Percentiles rank a stretch among this genome's conserved stretches.
Conservation (phyloP, 2,329 filamentous ascomycete species). For the Fusarium citri region DNA sequence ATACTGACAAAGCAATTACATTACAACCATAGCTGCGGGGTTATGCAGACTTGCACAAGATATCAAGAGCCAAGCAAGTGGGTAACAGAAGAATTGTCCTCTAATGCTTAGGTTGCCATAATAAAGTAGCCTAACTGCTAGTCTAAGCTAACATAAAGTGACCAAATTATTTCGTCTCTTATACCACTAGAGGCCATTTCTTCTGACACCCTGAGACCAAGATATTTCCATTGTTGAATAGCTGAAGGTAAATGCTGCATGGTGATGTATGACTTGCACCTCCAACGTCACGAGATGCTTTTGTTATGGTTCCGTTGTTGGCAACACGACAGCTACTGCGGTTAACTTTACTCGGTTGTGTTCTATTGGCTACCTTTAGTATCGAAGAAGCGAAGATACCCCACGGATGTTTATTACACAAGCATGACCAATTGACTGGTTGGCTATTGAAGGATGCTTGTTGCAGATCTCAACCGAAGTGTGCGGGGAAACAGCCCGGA, state of each 20-base stretch:
- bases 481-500: conserved; percentile 12
- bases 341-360: no score
- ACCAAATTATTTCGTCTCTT: no score
- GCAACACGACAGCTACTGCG: neutral
- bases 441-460: neutral
- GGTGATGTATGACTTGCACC: no score
- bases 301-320: neutral
- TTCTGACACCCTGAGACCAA: no score
- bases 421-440: neutral
- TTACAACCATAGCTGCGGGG: neutral
- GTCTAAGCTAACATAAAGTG: no score
- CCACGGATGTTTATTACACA: neutral
- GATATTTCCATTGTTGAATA: neutral
- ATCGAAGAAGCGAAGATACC: fast-evolving
- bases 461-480: neutral
- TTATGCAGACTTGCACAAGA: neutral
- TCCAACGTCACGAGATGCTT: neutral
- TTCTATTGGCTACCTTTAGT: neutral
- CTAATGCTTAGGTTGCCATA: no score
- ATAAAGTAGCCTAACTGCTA: no score
- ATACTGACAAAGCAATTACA: conserved; percentile 8
- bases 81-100: no score
- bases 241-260: neutral
- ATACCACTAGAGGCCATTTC: no score
- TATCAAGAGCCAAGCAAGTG: neutral